Evolutionary conservation across 1,284 basidiomycete genomes (phyloP).

Genomic region (Ganoderma lucidum): DNA sequence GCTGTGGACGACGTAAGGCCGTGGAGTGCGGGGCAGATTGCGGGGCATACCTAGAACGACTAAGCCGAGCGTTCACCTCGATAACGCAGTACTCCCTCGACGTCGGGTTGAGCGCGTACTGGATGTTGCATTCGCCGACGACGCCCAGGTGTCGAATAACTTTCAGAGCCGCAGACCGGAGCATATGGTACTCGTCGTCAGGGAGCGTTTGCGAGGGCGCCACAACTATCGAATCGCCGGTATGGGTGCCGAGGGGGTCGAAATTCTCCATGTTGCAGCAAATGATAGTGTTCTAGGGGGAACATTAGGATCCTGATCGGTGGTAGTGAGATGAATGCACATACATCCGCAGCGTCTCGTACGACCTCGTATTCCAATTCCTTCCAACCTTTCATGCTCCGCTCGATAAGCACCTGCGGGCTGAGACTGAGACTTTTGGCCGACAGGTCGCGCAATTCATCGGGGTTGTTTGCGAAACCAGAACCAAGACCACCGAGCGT

Average conservation of each 20-base stretch:
- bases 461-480: slow-evolving; percentile 95
- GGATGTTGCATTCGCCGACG: slow-evolving; percentile 98
- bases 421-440: slow-evolving; percentile 92
- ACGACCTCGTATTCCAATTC: slow-evolving; percentile 99
- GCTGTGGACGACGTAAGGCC: slow-evolving; percentile 62
- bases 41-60: slow-evolving; percentile 49
- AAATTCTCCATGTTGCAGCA: slow-evolving; percentile 99
- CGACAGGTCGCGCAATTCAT: slow-evolving; percentile 94
- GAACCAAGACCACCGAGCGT: slow-evolving; percentile 98
- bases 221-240: slow-evolving; percentile 99
- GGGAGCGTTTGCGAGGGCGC: slow-evolving; percentile 98
- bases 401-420: slow-evolving; percentile 97
- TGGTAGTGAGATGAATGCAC: slow-evolving; percentile 41
- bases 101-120: slow-evolving; percentile 96
- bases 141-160: slow-evolving; percentile 91
- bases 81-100: slow-evolving; percentile 98
- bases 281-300: slow-evolving; percentile 86
- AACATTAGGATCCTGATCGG: slow-evolving; percentile 9
- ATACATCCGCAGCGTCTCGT: slow-evolving; percentile 92
- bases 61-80: slow-evolving; percentile 91
- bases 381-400: slow-evolving; percentile 99
- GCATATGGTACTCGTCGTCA: slow-evolving; percentile 99
- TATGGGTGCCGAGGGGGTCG: slow-evolving; percentile 98
- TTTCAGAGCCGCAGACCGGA: slow-evolving; percentile 97
- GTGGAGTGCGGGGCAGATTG: slow-evolving; percentile 43